Percentiles rank a stretch among this genome's conserved stretches.
phyloP scores from a whole-genome alignment of 116 monocot species.

The Dioscorea cayenensis region DNA sequence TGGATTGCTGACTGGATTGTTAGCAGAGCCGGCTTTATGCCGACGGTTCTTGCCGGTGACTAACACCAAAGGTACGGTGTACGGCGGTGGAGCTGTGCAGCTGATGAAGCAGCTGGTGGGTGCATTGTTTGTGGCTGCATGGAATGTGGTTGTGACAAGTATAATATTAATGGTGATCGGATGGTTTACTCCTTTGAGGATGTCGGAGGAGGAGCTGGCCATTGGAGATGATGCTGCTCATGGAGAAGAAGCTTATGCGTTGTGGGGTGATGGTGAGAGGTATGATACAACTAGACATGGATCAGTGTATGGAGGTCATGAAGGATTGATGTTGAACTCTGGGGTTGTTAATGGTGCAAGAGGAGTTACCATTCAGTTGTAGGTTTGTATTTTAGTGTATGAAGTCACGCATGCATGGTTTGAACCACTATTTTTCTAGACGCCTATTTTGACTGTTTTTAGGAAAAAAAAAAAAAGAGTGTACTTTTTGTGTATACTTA shows the following conservation, averaged over 20 bases:
- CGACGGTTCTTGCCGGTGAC: constrained; percentile 6
- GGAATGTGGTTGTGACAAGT: constrained; percentile 34
- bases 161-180: constrained; percentile 19
- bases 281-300: constrained; percentile 23
- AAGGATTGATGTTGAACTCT: too few relatives aligned
- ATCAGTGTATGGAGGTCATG: too few relatives aligned
- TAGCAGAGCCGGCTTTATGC: constrained; percentile 5
- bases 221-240: constrained; percentile 40
- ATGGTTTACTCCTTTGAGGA: constrained; percentile 18
- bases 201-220: constrained; percentile 34
- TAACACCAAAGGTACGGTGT: constrained; percentile 12
- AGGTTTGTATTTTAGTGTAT: background rate
- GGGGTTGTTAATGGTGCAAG: background rate
- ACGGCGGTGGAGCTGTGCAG: constrained; percentile 29
- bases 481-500: background rate
- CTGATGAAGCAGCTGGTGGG: constrained; percentile 30
- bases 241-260: constrained; percentile 35
- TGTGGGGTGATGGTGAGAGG: constrained; percentile 51
- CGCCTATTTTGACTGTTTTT: background rate
- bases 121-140: constrained; percentile 23
- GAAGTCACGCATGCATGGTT: background rate
- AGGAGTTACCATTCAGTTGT: constrained; percentile 1
- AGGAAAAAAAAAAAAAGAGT: background rate
- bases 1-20: background rate
- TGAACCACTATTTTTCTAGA: background rate